Base-by-base conservation (phyloP, 2,329 filamentous ascomycete species). In the Fusarium sp. region DNA sequence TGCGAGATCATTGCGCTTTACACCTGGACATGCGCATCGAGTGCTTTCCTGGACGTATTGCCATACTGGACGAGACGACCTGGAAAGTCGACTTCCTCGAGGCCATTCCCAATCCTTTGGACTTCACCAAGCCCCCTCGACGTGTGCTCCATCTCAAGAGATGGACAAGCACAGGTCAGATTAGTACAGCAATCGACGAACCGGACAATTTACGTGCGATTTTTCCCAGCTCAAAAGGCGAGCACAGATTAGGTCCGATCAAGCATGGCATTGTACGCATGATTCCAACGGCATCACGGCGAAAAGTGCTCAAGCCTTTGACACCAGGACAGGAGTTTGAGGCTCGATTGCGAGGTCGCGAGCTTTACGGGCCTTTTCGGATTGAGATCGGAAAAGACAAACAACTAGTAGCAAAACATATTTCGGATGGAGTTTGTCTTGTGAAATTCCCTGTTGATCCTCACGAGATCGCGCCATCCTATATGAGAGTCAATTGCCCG, bases 201-300 rank as follows among this genome's bases (percentile, higher is more conserved):
- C 55, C 57, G 6, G 55, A 61, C 3, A 61, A 39, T 7, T 10
- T 60, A 1, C 22, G 14, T 2, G 54, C n/a, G 6, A 6, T 44
- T 0, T 61, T 61, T 3, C 24, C 44, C 0, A 24, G 57, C 7
- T 21, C 57, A 8, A 61, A 24, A 6, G 57, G 54, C 1, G 21
- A 59, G 1, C 54, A 61, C 34, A 60, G 4, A 1, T 2, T 61
- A 1, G 57, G 57, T 3, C 54, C 54, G 4, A 51, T 51, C 4
- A 61, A 61, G 6, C 54, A 61, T 6, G 57, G 54, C 15, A 61
- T 60, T 13, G 57, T 61, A 7, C 57, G 57, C 10, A 61, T 60
- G 54, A 15, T 59, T 2, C 24, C 57, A 9, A 33, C 5, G 2
- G 44, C 54, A 42, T 60, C 57, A 13, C 43, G 54, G 0, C 57